phyloP scores from a whole-genome alignment of 1,284 basidiomycete genomes.

The Athelia sp. region DNA sequence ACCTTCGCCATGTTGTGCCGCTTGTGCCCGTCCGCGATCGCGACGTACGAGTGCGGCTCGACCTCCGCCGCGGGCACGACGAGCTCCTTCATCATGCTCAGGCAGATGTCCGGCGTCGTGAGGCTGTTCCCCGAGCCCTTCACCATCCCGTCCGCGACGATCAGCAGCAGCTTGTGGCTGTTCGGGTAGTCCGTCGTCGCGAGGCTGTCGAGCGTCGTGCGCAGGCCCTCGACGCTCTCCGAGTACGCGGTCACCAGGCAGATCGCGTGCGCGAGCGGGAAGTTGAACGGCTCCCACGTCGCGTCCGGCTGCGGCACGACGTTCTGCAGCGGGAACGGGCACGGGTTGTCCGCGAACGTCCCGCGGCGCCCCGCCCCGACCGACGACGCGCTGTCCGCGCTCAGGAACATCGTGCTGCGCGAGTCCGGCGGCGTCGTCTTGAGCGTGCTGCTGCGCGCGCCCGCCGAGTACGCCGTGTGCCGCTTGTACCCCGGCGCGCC shows the following conservation, averaged over 20 bases:
- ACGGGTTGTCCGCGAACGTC: constrained; percentile 59
- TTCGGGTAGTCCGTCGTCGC: constrained; percentile 99
- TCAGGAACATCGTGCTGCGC: constrained; percentile 80
- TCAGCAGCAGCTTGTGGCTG: constrained; percentile 92
- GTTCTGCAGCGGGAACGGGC: constrained; percentile 89
- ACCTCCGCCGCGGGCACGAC: constrained; percentile 83
- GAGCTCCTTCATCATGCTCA: constrained; percentile 98
- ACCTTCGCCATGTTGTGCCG: constrained; percentile 99
- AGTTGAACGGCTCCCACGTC: constrained; percentile 95
- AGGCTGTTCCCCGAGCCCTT: constrained; percentile 87
- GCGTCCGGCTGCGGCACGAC: constrained; percentile 90
- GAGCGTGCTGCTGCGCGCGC: constrained; percentile 21
- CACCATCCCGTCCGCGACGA: constrained; percentile 98
- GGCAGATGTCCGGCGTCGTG: constrained; percentile 91
- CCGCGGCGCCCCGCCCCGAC: constrained; percentile 42
- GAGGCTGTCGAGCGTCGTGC: constrained; percentile 95
- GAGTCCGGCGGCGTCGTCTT: constrained; percentile 76
- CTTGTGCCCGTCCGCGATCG: constrained; percentile 98
- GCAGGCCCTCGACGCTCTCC: constrained; percentile 93
- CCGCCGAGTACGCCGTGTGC: constrained; percentile 50
- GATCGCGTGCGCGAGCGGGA: constrained; percentile 91
- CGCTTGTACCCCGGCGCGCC: constrained; percentile 61
- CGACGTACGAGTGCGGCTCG: constrained; percentile 94
- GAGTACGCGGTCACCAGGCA: constrained; percentile 98
- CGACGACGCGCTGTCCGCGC: neutral